Evolutionary conservation across 2,329 filamentous ascomycete species (phyloP), one percentile per base, ranked within the genome.

Genomic region (Pseudopyricularia cyperi): DNA sequence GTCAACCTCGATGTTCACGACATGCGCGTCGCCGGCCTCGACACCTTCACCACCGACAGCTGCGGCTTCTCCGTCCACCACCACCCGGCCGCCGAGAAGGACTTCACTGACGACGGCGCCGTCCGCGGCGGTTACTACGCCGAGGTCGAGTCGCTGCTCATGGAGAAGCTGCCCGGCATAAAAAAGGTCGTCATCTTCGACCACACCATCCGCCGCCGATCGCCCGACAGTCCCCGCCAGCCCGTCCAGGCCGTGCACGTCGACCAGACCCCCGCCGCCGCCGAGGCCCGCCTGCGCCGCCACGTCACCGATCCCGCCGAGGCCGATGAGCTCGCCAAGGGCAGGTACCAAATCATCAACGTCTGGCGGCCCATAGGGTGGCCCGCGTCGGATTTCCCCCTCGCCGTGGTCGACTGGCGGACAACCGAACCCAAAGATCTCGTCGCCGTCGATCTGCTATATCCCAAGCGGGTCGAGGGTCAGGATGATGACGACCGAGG

Each of bases 231-330:
- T 0, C 72, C 80, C 0, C 73, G 83, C 6, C 76, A 79, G 56
- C 84, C 84, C 0, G 82, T 87, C 0, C 79, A 84, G 62, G 77
- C 80, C 57, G 80, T 87, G 0, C 84, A 87, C 55, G 81, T 87
- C 14, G 84, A 88, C 60, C 84, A 87, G 65, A 86, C 83, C 0
- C 77, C 82, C 0, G 65, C 60, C 0, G 83, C 84, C 0, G 80
- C 81, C 22, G 78, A 74, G 54, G 72, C 65, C 1, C 75, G 84
- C 12, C 82, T 86, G 14, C 71, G 78, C 2, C 70, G 80, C 1
- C 83, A 87, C 58, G 57, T 84, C 0, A 69, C 75, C 0, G 65
- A 75, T 0, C 63, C 57, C 0, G 70, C 71, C 1, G 79, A 82
- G 58, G 77, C 73, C 0, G 77, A 82, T 28, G 69, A 72, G 52